Evolutionary conservation across 2,329 filamentous ascomycete genomes (phyloP), one percentile per base, ranked within the genome.

Genomic region (Podosphaera xanthii): DNA sequence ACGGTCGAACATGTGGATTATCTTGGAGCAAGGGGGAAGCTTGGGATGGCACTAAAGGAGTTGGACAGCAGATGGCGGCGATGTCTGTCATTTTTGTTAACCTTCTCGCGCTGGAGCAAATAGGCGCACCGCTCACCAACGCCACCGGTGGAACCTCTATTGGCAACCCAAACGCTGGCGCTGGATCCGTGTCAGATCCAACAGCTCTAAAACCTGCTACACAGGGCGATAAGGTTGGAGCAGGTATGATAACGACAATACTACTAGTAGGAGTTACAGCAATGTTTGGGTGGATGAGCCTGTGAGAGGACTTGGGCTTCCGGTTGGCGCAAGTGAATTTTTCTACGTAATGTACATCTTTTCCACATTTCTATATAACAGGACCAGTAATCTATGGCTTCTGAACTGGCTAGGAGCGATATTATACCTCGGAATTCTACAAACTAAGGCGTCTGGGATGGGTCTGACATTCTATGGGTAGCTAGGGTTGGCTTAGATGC

Each of bases 11-110:
- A 73, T 84, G 81, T 63, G 80, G 81, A 7, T 67, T 81, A 35
- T 76, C 75, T 59, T 84, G 81, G 80, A 76, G 75, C 48, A 75
- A 76, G 60, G 63, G 62, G 10, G 72, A 69, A 35, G 69, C 50
- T 1, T 69, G 63, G 60, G 77, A 79, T 64, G 71, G 73, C 3
- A 69, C 68, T 0, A 66, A 68, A 9, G 77, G 78, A 6, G 77
- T 79, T 1, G 77, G 77, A 2, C 75, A 80, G 66, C 82, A 86
- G 69, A 86, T 87, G 83, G 76, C 80, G 0, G 82, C 80, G 3
- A 78, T 81, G 76, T 74, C 73, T 56, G 77, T 76, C 0, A 70
- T 82, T 5, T 76, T 65, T 59, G 71, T 71, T 33, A 70, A 74
- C 60, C 67, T 76, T 8, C 62, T 68, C 2, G 65, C 73, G 42